phyloP scores from a whole-genome alignment of 768 basidiomycete genomes.

The Naganishia randhawae region DNA sequence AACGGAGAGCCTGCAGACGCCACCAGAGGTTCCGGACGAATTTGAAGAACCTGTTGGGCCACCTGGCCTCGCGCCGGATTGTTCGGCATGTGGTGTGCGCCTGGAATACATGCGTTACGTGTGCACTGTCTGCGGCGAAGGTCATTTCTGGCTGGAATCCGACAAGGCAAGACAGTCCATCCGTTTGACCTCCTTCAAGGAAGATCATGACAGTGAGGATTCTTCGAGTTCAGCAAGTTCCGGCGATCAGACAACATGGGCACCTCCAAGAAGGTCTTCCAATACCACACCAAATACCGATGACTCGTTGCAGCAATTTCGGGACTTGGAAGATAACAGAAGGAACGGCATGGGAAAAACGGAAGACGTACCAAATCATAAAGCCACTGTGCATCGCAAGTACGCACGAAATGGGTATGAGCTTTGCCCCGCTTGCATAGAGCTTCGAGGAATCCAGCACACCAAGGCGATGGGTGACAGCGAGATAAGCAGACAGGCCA shows the following conservation, averaged over 20 bases:
- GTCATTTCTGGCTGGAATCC: constrained; percentile 42
- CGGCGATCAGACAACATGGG: constrained; percentile 17
- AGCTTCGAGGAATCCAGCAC: constrained; percentile 71
- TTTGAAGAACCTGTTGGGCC: constrained; percentile 55
- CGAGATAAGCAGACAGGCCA: neutral
- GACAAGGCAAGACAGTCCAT: constrained; percentile 30
- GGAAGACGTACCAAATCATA: no score
- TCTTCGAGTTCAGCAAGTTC: constrained; percentile 20
- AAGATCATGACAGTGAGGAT: constrained; percentile 19
- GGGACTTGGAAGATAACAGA: neutral
- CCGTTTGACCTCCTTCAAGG: neutral
- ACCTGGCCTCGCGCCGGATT: constrained; percentile 58
- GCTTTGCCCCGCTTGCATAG: constrained; percentile 76
- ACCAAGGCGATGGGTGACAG: constrained; percentile 54
- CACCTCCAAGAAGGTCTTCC: neutral
- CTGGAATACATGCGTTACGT: constrained; percentile 84
- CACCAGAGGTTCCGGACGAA: constrained; percentile 20
- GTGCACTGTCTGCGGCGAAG: constrained; percentile 78
- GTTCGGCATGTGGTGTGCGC: constrained; percentile 71
- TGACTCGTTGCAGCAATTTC: neutral
- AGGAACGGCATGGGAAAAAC: neutral
- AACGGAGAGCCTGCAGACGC: constrained; percentile 22
- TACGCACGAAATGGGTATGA: constrained; percentile 63
- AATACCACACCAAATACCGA: neutral
- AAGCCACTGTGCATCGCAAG: neutral